A percentile compares a stretch with the other conserved stretches of the same genome.
Conservation (phyloP, 805 yeast genomes). For the Yamadazyma akitaensis region DNA sequence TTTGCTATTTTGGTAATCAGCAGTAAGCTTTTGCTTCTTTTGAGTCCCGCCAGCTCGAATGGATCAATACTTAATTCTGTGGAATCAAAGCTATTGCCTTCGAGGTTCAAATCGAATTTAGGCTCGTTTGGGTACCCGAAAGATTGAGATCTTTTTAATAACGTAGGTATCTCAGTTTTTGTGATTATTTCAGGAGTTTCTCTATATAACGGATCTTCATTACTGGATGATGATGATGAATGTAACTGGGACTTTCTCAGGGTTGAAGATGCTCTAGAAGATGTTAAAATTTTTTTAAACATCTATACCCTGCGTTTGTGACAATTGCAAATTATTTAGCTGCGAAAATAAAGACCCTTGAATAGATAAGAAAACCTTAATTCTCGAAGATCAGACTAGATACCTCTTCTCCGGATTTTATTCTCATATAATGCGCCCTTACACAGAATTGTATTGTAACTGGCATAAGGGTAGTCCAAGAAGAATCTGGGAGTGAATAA, state of each 20-base stretch:
- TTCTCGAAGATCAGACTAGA: too few species aligned
- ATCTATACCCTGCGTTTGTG: neutral
- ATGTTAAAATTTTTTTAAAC: conserved; percentile 3
- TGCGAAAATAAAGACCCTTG: conserved; percentile 4
- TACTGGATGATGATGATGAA: neutral
- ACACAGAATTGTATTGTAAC: too few species aligned
- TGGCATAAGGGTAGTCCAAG: too few species aligned
- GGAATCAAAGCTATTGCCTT: conserved; percentile 1
- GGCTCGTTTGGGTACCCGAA: conserved; percentile 3
- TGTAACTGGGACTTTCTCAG: neutral
- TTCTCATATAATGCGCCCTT: too few species aligned
- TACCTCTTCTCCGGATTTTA: too few species aligned
- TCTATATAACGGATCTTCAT: neutral
- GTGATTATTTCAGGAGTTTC: conserved; percentile 2
- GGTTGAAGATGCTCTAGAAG: neutral
- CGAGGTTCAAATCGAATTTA: neutral
- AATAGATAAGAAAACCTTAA: too few species aligned
- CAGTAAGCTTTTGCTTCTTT: conserved; percentile 16
- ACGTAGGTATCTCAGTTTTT: conserved; percentile 3
- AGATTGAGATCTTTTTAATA: conserved; percentile 5
- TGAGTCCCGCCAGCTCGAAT: conserved; percentile 16
- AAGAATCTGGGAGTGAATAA: too few species aligned
- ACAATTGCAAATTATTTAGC: conserved; percentile 2
- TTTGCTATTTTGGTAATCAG: conserved; percentile 8
- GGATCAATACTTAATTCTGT: conserved; percentile 22